phyloP scores from a whole-genome alignment of 441 rosid species.

The Pelargonium australe region DNA sequence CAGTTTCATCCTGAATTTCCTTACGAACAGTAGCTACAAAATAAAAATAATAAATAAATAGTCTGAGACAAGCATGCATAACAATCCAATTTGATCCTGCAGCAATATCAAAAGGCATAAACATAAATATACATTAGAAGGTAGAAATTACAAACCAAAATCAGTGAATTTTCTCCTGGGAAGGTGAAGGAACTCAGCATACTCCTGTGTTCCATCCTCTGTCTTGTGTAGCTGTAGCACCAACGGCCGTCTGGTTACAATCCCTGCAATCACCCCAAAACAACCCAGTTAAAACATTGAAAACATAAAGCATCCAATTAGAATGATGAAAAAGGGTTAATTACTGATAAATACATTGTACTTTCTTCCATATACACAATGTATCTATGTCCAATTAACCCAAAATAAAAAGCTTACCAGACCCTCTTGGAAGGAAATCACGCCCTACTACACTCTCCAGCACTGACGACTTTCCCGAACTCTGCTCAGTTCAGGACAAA shows the following conservation, averaged over 20 bases:
- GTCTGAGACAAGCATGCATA: conserved; percentile 10
- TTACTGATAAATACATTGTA: no score
- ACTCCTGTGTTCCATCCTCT: conserved; percentile 59
- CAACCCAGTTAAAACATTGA: not conserved
- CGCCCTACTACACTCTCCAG: not conserved
- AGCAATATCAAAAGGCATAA: not conserved
- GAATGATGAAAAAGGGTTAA: not conserved
- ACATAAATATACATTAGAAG: not conserved
- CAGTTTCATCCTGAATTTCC: conserved; percentile 93
- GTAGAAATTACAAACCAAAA: conserved; percentile 50
- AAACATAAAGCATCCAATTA: not conserved
- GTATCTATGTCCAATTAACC: no score
- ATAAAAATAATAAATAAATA: not conserved
- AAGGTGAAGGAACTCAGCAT: conserved; percentile 92
- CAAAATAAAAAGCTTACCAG: not conserved
- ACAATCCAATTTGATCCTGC: not conserved
- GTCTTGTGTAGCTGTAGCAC: conserved; percentile 94
- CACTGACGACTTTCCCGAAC: not conserved
- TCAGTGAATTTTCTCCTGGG: conserved; percentile 70
- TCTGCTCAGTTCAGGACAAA: not conserved
- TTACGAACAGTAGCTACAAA: conserved; percentile 77
- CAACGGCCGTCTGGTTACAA: conserved; percentile 89
- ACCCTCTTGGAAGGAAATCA: conserved; percentile 1
- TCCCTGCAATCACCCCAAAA: conserved; percentile 39
- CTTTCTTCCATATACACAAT: no score